Evolutionary conservation across 768 basidiomycete genomes (phyloP).

Genomic region (Floccularia luteovirens): DNA sequence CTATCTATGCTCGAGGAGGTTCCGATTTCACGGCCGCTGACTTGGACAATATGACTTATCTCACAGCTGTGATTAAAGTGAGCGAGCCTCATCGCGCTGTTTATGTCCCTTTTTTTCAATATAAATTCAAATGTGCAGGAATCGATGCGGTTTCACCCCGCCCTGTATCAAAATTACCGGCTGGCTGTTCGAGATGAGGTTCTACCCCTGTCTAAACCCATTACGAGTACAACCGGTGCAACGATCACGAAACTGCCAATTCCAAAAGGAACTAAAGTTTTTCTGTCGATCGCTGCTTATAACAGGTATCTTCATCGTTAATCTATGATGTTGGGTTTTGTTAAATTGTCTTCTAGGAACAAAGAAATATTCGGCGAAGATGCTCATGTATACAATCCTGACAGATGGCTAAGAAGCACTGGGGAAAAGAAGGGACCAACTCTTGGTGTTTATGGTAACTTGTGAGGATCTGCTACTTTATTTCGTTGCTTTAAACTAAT

Average conservation of each 20-base stretch:
- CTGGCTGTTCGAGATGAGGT: slow-evolving; percentile 44
- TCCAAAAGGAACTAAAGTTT: slow-evolving; percentile 41
- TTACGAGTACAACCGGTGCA: slow-evolving; percentile 36
- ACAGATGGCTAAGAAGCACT: slow-evolving; percentile 35
- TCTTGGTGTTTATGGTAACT: slow-evolving; percentile 39
- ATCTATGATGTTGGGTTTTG: not conserved
- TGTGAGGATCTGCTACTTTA: slow-evolving; percentile 19
- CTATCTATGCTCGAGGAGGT: slow-evolving; percentile 26
- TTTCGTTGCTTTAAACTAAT: slow-evolving; percentile 3
- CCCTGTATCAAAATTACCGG: slow-evolving; percentile 23
- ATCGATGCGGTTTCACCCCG: slow-evolving; percentile 36
- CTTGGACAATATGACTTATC: slow-evolving; percentile 43
- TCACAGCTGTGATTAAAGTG: slow-evolving; percentile 38
- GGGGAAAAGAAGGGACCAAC: slow-evolving; percentile 32
- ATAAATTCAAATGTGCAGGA: slow-evolving; percentile 23
- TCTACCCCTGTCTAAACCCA: slow-evolving; percentile 48
- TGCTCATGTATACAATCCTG: slow-evolving; percentile 36
- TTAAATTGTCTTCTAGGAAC: slow-evolving; percentile 17
- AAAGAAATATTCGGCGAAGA: slow-evolving; percentile 39
- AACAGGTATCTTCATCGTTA: slow-evolving; percentile 30
- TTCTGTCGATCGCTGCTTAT: slow-evolving; percentile 43
- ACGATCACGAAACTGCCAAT: slow-evolving; percentile 37
- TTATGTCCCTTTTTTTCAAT: not conserved
- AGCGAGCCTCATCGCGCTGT: slow-evolving; percentile 1
- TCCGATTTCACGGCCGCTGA: slow-evolving; percentile 28